phyloP scores from a whole-genome alignment of 192 early-diverging fungal species.

The Spizellomyces sp. region DNA sequence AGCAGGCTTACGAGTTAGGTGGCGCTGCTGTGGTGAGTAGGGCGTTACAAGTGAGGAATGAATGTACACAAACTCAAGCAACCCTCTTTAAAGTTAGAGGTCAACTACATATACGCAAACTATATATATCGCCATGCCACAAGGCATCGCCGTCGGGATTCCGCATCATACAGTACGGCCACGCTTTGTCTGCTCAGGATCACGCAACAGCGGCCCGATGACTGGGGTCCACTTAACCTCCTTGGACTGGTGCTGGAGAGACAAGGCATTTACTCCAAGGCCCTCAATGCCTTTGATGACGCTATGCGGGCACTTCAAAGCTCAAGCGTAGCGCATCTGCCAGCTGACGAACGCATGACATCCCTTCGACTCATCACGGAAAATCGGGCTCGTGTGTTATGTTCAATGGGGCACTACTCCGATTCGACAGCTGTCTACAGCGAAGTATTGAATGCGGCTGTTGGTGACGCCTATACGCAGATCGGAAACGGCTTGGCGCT shows the following conservation, averaged over 20 bases:
- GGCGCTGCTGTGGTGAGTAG: conserved; percentile 40
- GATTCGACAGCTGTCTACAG: conserved; percentile 61
- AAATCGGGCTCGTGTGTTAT: conserved; percentile 72
- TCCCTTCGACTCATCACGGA: conserved; percentile 49
- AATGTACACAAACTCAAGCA: too few relatives aligned
- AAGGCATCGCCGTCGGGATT: too few relatives aligned
- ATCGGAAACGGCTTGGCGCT: conserved; percentile 75
- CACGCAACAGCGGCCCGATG: conserved; percentile 9
- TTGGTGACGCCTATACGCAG: conserved; percentile 18
- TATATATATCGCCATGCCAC: background rate
- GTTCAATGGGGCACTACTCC: conserved; percentile 59
- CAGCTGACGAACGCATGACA: background rate
- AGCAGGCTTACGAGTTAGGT: conserved; percentile 76
- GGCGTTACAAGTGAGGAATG: background rate
- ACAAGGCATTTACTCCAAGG: conserved; percentile 65
- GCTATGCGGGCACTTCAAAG: conserved; percentile 42
- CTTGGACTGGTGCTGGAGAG: conserved; percentile 78
- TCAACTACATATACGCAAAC: conserved; percentile 23
- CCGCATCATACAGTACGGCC: too few relatives aligned
- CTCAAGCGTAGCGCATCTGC: conserved; percentile 3
- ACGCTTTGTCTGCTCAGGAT: too few relatives aligned
- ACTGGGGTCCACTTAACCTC: conserved; percentile 65
- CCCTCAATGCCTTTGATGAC: conserved; percentile 63
- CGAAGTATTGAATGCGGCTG: conserved; percentile 33
- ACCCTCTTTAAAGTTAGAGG: conserved; percentile 22